Conservation (phyloP, 805 yeast species). For the Saccharomycopsis babjevae region DNA sequence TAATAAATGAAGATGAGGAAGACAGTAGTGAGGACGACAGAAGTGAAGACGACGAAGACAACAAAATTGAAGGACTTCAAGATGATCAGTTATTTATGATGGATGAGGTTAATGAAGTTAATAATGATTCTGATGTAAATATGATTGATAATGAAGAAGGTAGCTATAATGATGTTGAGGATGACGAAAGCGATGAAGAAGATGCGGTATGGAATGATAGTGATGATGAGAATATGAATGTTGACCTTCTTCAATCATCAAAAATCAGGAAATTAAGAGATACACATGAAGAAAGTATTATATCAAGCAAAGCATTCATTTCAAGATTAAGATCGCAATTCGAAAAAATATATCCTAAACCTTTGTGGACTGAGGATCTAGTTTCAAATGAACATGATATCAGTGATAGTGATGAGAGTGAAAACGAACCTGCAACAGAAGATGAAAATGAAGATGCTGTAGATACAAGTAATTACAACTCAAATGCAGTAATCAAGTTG, state of each 20-base stretch:
- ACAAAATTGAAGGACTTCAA: constrained; percentile 26
- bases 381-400: constrained; percentile 28
- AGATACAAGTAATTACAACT: constrained; percentile 20
- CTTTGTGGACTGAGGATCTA: constrained; percentile 57
- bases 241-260: constrained; percentile 51
- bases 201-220: constrained; percentile 75
- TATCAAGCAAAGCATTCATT: constrained; percentile 53
- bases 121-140: constrained; percentile 25
- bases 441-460: constrained; percentile 23
- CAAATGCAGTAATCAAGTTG: constrained; percentile 28
- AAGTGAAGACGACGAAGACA: constrained; percentile 24
- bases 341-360: constrained; percentile 66
- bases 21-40: constrained; percentile 30
- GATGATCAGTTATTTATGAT: constrained; percentile 47
- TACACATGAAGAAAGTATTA: constrained; percentile 39
- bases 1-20: constrained; percentile 29
- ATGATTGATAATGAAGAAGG: constrained; percentile 22
- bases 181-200: constrained; percentile 26
- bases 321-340: constrained; percentile 63
- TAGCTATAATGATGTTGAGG: constrained; percentile 27
- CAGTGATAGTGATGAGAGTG: constrained; percentile 18
- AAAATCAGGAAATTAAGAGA: constrained; percentile 64
- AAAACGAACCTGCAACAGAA: constrained; percentile 2
- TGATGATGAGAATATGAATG: constrained; percentile 68
- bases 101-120: constrained; percentile 34